phyloP scores from a whole-genome alignment of 257 asterid species.

The Solanum bulbocastanum region DNA sequence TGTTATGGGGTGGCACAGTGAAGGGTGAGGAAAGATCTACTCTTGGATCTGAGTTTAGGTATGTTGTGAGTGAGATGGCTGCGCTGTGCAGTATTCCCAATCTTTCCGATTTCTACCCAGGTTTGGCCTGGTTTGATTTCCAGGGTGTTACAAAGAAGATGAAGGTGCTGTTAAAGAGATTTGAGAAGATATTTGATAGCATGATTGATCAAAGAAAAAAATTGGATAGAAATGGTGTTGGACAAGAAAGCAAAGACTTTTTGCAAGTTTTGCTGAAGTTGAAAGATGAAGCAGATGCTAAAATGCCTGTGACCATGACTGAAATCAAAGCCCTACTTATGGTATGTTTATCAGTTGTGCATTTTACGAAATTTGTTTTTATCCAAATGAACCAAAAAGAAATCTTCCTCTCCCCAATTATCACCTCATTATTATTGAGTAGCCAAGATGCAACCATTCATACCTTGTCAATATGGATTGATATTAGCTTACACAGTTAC shows the following conservation, averaged over 20 bases:
- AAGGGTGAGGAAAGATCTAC: slow-evolving; percentile 24
- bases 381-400: no score
- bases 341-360: background rate
- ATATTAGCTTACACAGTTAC: no score
- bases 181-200: background rate
- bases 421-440: no score
- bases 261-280: background rate
- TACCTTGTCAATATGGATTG: no score
- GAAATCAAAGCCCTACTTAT: background rate
- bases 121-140: background rate
- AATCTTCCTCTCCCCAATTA: no score
- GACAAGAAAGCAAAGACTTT: background rate
- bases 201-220: background rate
- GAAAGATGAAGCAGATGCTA: background rate
- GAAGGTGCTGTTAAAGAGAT: background rate
- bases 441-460: no score
- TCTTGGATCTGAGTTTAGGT: background rate
- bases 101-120: background rate
- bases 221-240: background rate
- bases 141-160: background rate
- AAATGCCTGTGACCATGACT: background rate
- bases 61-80: background rate
- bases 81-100: background rate
- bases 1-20: slow-evolving; percentile 76
- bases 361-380: no score